phyloP scores from a whole-genome alignment of 176 grass and related monocot genomes.

The Metroxylon sagu region DNA sequence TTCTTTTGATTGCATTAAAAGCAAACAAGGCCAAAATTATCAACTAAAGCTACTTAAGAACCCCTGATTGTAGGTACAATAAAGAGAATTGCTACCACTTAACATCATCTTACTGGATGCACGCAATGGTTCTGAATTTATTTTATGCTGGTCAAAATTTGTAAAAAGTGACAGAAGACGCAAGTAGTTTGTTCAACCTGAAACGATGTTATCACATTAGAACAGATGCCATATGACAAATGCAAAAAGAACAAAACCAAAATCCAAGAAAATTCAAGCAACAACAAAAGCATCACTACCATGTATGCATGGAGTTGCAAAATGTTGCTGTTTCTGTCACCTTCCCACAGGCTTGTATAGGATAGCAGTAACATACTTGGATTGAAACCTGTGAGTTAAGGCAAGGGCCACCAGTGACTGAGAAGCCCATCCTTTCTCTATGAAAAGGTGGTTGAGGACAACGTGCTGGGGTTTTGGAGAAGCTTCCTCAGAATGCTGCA shows the following conservation, averaged over 20 bases:
- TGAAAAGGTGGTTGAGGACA: constrained; percentile 92
- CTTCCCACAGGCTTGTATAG: constrained; percentile 70
- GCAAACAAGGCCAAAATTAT: too few relatives aligned
- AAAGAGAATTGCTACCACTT: too few relatives aligned
- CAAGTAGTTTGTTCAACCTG: background rate
- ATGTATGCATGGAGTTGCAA: too few relatives aligned
- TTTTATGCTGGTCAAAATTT: background rate
- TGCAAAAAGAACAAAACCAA: too few relatives aligned
- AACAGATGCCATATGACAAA: background rate
- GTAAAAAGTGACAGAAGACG: background rate
- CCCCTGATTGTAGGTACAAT: too few relatives aligned
- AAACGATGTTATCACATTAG: background rate
- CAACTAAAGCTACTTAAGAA: too few relatives aligned
- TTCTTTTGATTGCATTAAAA: too few relatives aligned
- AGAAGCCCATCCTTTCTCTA: constrained; percentile 71
- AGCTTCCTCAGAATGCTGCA: constrained; percentile 41
- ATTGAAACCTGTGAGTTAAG: constrained; percentile 87
- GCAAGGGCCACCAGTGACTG: constrained; percentile 76
- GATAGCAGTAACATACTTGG: constrained; percentile 89
- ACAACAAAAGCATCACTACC: too few relatives aligned
- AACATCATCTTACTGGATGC: too few relatives aligned
- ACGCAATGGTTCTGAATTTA: background rate
- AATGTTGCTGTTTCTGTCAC: too few relatives aligned
- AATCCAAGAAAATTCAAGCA: too few relatives aligned
- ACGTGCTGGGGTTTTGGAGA: constrained; percentile 74